These are phyloP conservation scores for Cyberlindnera suaveolens DNA, from an alignment of 805 yeast genomes.

Conservation along the genomic window DNA sequence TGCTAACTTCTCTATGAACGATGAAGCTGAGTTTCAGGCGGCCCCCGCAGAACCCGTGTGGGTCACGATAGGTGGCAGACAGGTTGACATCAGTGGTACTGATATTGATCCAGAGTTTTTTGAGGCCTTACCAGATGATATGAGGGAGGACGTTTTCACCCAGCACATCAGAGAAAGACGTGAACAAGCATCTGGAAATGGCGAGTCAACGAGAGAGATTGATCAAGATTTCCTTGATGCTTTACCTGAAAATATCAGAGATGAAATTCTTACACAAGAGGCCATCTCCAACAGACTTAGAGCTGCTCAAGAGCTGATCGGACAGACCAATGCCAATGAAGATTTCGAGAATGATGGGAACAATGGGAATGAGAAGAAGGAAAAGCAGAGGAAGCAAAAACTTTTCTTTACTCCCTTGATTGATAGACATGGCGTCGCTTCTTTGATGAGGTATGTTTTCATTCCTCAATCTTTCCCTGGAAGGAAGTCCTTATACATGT, in stretches of 20 bases:
- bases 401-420: conserved; percentile 57
- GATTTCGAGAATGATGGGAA: conserved; percentile 1
- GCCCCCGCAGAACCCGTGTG: conserved; percentile 46
- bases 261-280: conserved; percentile 57
- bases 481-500: conserved; percentile 57
- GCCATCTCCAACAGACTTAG: conserved; percentile 32
- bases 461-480: conserved; percentile 61
- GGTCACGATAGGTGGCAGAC: conserved; percentile 69
- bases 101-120: conserved; percentile 90
- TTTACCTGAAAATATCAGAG: conserved; percentile 60
- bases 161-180: conserved; percentile 78
- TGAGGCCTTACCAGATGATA: conserved; percentile 85
- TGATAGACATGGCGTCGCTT: conserved; percentile 70
- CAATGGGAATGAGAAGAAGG: conserved; percentile 13
- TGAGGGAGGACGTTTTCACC: conserved; percentile 86
- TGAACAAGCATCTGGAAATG: conserved; percentile 42
- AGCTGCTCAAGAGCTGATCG: not conserved
- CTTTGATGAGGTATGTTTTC: conserved; percentile 64
- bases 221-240: conserved; percentile 80
- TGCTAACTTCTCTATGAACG: conserved; percentile 12
- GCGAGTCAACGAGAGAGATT: conserved; percentile 52
- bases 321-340: conserved; percentile 1
- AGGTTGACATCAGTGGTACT: conserved; percentile 81
- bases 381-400: conserved; percentile 30
- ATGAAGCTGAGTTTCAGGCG: conserved; percentile 9